Evolutionary conservation across 768 basidiomycete species (phyloP), one percentile per base, ranked within the genome.

Genomic region (Collybia sp.): DNA sequence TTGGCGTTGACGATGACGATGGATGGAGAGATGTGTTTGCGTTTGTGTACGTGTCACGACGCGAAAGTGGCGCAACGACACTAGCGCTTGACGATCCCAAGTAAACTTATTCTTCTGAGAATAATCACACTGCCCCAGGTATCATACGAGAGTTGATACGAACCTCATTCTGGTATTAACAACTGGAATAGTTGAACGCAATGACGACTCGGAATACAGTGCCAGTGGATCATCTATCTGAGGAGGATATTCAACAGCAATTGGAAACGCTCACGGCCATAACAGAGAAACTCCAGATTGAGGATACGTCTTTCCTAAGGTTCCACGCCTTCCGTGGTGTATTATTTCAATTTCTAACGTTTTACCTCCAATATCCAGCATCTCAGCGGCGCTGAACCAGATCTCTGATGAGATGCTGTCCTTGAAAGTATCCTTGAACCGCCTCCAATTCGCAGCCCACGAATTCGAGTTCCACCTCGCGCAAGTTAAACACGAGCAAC

Each of bases 401-500:
- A 55, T 76, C 5, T 67, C 62, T 4, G 49, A 54, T 0, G 59
- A 68, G 13, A 60, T 60, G 25, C 53, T 71, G 2, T 44, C 61
- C 0, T 43, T 67, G 3, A 58, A 58, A 36, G 57, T 67, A 12
- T 65, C 67, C 1, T 45, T 70, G 12, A 58, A 66, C 19, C 64
- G 62, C 2, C 54, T 75, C 2, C 40, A 50, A 32, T 58, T 54
- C 3, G 61, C 69, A 0, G 71, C 75, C 45, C 54, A 64, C 15
- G 68, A 73, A 42, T 59, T 79, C 1, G 47, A 55, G 17, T 48
- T 43, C 2, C 64, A 74, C 50, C 53, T 76, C 0, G 56, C 62
- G 6, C 51, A 57, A 2, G 36, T 64, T 13, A 53, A 52, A 38
- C 69, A 69, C 43, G 74, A 77, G 51, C 57, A 59, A 25, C 42